Evolutionary conservation across 176 grass and related monocot species (phyloP), one percentile per base, ranked within the genome.

Genomic region (Lolium multiflorum): DNA sequence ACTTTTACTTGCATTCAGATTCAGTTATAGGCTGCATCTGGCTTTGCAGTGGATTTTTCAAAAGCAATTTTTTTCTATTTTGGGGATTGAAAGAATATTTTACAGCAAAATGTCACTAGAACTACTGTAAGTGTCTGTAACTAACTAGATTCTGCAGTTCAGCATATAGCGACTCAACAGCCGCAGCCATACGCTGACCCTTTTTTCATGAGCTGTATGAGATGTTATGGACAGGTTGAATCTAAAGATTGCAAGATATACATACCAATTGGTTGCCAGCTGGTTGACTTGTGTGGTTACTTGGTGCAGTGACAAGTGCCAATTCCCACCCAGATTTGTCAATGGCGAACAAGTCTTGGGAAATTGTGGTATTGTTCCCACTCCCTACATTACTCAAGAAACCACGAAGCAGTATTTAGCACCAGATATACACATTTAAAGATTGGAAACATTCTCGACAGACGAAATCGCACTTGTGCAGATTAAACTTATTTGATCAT

Each of bases 241-340:
- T 74, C 26, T 16, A 63, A 51, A 61, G 61, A 83, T 63, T 25
- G 8, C 58, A 71, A 47, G 59, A 61, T 18, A 79, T 46, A 76
- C 71, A 38, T 89, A 95, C 97, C 87, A 99, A 65, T 93, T 96
- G 92, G 82, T 82, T 90, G 83, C 88, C 90, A 56, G 80, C 85
- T 79, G 78, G 71, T 61, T 61, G 92, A 75, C 89, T 85, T 51
- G 80, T 89, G 50, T 94, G 95, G 84, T 58, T 99, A 79, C 90
- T 99, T 83, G 94, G 92, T 54, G 87, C 85, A 54, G 90, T 89
- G 22, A 96, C 97, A 20, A 96, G 82, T 71, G 97, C 90, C 39
- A 96, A 43, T 74, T 96, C 97, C 97, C 92, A 99, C 43, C 97
- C 97, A 46, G 94, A 80, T 73, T 91, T 86, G 82, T 88, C 91